Conservation (phyloP, 2,329 filamentous ascomycete species). For the Talaromyces sp. region DNA sequence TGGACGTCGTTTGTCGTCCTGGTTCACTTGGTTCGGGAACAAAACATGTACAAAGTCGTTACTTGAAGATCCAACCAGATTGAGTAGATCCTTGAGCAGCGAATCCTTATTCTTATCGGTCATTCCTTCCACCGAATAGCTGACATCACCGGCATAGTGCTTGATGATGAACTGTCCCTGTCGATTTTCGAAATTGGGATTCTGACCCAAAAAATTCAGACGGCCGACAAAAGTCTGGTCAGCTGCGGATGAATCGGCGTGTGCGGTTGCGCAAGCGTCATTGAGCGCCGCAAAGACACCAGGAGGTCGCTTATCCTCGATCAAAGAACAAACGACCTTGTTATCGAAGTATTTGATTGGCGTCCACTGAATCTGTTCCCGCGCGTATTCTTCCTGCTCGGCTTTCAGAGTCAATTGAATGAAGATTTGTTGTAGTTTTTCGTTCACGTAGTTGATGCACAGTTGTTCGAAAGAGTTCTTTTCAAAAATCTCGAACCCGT, state of each 20-base stretch:
- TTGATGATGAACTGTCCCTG: conserved; percentile 98
- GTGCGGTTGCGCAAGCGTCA: conserved; percentile 96
- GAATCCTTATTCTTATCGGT: conserved; percentile 99
- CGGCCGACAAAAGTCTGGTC: conserved; percentile 95
- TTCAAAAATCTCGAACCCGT: conserved; percentile 98
- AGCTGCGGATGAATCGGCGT: conserved; percentile 89
- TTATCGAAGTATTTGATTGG: conserved; percentile 99
- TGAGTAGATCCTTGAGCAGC: conserved; percentile 87
- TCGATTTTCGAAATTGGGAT: conserved; percentile 84
- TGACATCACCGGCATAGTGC: conserved; percentile 96
- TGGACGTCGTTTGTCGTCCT: conserved; percentile 90
- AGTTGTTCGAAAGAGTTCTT: conserved; percentile 99
- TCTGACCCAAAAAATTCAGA: conserved; percentile 79
- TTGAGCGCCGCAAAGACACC: conserved; percentile 95
- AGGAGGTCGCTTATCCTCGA: conserved; percentile 84
- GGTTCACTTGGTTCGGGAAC: conserved; percentile 90
- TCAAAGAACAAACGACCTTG: conserved; percentile 96
- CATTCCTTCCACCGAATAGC: conserved; percentile 91
- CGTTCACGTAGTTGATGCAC: conserved; percentile 99
- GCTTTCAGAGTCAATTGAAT: conserved; percentile 95
- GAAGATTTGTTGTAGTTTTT: conserved; percentile 98
- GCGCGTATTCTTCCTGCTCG: conserved; percentile 94
- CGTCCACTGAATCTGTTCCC: conserved; percentile 97
- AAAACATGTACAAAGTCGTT: conserved; percentile 84
- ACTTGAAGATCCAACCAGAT: conserved; percentile 75